Evolutionary conservation across 2,329 filamentous ascomycete species (phyloP), one percentile per base, ranked within the genome.

Genomic region (Arthrobotrys sinensis): DNA sequence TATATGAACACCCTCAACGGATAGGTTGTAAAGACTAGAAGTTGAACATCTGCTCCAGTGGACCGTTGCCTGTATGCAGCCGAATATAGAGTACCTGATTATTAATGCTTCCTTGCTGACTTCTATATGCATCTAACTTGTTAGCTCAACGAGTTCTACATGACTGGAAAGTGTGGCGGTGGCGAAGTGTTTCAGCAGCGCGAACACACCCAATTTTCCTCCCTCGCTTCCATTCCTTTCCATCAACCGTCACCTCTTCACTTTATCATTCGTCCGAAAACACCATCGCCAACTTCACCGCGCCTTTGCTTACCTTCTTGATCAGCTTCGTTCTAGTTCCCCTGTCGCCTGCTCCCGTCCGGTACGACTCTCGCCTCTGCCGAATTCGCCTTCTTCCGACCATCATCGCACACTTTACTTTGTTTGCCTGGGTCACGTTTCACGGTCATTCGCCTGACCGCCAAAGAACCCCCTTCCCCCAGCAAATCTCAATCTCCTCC

Each of bases 361-460:
- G 28, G 8, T 40, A 21, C 36, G 36, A 32, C 12, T 16, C 55
- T 19, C 16, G 38, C 16, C 24, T 24, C 38, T 50, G 28, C 40
- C 16, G 62, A 48, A 62, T 7, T 11, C 55, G 3, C 38, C 28
- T 55, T 76, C 72, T 57, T 52, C 72, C 72, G 72, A 60, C 32
- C 72, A 55, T 43, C 57, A 63, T 76, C 72, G 72, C 72, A 65
- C 40, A 60, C 38, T 68, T 68, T 62, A 55, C 38, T 76, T 76
- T 69, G 71, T 63, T 69, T 65, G 72, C 19, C 48, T 50, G 36
- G 72, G 72, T 76, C 72, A 76, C 72, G 72, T 76, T 76, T 70
- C 72, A 76, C 72, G 72, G 65, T 60, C 55, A 8, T 76, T 69
- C 62, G 55, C 62, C 70, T 67, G 52, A 48, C 70, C 32, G 43